Evolutionary conservation across 2,329 filamentous ascomycete genomes (phyloP).

Genomic region (Pyricularia pennisetigena): DNA sequence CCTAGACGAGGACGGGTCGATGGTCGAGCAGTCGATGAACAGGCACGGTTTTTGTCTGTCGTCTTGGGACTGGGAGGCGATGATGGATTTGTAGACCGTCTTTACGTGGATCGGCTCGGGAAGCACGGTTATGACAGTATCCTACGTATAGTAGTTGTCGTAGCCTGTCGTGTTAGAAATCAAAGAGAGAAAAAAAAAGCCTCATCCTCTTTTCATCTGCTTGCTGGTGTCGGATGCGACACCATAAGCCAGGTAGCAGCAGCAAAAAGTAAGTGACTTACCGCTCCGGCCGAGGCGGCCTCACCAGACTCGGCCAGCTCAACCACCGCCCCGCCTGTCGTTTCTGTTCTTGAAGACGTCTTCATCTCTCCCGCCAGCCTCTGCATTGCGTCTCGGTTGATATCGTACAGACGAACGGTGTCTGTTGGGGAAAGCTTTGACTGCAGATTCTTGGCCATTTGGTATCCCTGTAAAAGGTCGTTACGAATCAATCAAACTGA

Average conservation of each 20-base stretch:
- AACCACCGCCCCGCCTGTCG: constrained; percentile 33
- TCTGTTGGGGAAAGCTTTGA: constrained; percentile 42
- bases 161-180: neutral
- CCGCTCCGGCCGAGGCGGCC: constrained; percentile 41
- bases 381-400: constrained; percentile 39
- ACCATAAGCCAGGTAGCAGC: neutral
- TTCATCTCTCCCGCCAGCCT: constrained; percentile 37
- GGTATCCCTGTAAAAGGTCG: constrained; percentile 36
- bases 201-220: neutral
- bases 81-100: constrained; percentile 68
- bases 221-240: neutral
- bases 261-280: constrained; percentile 26
- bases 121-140: constrained; percentile 78
- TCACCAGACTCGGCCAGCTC: constrained; percentile 32
- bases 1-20: constrained; percentile 78
- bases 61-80: constrained; percentile 28
- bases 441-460: constrained; percentile 54
- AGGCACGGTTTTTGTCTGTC: constrained; percentile 51
- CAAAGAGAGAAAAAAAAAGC: neutral
- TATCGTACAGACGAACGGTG: constrained; percentile 44
- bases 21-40: constrained; percentile 95
- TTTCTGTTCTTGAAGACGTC: constrained; percentile 10
- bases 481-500: neutral
- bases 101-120: constrained; percentile 85
- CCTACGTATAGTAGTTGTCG: constrained; percentile 36